Percentiles rank a stretch among this genome's conserved stretches.
phyloP scores from a whole-genome alignment of 2,329 filamentous ascomycete species.

The Helicocarpus griseus region DNA sequence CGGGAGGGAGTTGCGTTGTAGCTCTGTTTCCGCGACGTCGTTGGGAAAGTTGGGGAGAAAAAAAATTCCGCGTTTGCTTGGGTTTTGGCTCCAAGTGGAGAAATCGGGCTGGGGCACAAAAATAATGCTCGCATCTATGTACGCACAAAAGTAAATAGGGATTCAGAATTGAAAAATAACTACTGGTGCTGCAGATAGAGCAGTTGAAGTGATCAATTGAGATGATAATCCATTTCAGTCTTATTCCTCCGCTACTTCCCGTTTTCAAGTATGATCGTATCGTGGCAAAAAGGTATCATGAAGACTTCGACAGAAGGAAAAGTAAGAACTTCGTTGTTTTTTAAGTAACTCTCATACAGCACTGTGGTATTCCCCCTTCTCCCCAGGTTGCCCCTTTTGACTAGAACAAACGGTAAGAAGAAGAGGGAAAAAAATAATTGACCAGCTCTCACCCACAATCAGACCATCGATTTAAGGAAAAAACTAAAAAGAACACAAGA shows the following conservation, averaged over 20 bases:
- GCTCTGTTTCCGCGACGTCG: background rate
- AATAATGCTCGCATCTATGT: too few species aligned
- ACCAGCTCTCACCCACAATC: slow-evolving; percentile 23
- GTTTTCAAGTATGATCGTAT: too few species aligned
- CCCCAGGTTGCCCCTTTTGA: background rate
- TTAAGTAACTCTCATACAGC: slow-evolving; percentile 10
- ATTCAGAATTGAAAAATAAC: too few species aligned
- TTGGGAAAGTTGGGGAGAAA: background rate
- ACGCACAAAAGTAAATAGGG: too few species aligned
- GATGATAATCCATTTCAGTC: too few species aligned
- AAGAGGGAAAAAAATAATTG: slow-evolving; percentile 20
- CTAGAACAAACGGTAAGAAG: slow-evolving; percentile 11
- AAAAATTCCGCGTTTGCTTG: background rate
- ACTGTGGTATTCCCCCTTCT: slow-evolving; percentile 5
- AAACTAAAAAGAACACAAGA: slow-evolving; percentile 4
- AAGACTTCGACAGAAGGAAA: background rate
- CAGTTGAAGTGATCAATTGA: too few species aligned
- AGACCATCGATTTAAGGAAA: slow-evolving; percentile 13
- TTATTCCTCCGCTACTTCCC: too few species aligned
- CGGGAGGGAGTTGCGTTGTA: too few species aligned
- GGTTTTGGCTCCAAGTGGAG: background rate
- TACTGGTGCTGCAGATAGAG: too few species aligned
- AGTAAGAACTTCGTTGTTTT: background rate
- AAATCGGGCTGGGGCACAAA: background rate
- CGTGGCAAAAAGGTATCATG: background rate